Evolutionary conservation across 306 rosid genomes (phyloP).

Genomic region (Ammopiptanthus mongolicus): DNA sequence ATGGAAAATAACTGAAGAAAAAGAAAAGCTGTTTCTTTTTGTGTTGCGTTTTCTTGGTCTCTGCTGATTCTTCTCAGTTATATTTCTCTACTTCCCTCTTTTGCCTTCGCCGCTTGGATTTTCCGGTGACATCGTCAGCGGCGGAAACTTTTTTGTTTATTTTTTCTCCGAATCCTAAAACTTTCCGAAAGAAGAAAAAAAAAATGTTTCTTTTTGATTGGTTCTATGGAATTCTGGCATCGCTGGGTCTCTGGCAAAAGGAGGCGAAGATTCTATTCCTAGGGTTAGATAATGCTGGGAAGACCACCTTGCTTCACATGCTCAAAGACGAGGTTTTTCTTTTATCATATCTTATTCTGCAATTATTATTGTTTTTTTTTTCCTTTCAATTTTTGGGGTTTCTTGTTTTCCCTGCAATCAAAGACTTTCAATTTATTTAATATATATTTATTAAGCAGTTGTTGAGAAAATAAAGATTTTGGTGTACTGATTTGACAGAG

Average conservation of each 20-base stretch:
- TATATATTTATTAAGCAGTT: not conserved
- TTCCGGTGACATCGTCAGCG: not conserved
- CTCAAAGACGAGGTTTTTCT: conserved; percentile 74
- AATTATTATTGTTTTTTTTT: not conserved
- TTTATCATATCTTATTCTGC: not conserved
- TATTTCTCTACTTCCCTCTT: not conserved
- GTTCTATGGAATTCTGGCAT: conserved; percentile 73
- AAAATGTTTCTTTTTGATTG: conserved; percentile 74
- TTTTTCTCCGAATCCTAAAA: not conserved
- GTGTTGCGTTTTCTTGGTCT: conserved; percentile 7
- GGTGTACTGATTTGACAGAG: conserved; percentile 38
- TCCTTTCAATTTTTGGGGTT: not conserved
- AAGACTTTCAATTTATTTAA: not conserved
- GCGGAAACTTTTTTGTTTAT: not conserved
- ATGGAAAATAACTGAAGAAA: not conserved
- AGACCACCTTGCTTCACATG: conserved; percentile 90
- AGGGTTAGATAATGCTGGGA: conserved; percentile 88
- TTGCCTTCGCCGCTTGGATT: not conserved
- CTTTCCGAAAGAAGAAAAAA: not conserved
- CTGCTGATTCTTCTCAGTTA: conserved; percentile 8
- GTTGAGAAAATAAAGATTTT: not conserved
- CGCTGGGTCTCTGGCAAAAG: conserved; percentile 75
- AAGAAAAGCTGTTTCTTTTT: not conserved
- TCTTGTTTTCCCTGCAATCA: not conserved
- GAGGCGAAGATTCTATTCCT: conserved; percentile 84